Percentiles rank a stretch among this genome's conserved stretches.
Conservation (phyloP, 495 filamentous ascomycete genomes). For the Hypoxylon perforatum region DNA sequence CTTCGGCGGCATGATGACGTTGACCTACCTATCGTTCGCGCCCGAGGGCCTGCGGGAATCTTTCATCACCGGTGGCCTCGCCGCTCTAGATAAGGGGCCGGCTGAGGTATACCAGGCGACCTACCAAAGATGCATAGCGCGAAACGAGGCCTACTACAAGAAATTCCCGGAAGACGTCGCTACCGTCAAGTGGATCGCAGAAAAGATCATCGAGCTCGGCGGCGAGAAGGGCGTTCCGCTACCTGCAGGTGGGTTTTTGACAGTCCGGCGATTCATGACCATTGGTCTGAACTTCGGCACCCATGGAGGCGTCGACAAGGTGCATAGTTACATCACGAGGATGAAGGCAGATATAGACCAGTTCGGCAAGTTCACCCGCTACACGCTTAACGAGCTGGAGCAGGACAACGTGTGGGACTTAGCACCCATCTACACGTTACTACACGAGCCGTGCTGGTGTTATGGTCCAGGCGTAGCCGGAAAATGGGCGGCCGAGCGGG, state of each 20-base stretch:
- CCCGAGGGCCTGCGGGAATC: slow-evolving; percentile 83
- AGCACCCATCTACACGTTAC: slow-evolving; percentile 81
- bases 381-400: slow-evolving; percentile 75
- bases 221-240: slow-evolving; percentile 62
- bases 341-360: slow-evolving; percentile 74
- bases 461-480: slow-evolving; percentile 58
- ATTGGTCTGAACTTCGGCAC: slow-evolving; percentile 80
- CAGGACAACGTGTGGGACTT: slow-evolving; percentile 73
- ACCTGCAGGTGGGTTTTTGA: slow-evolving; percentile 75
- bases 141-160: slow-evolving; percentile 80
- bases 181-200: slow-evolving; percentile 72
- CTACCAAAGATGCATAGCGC: slow-evolving; percentile 69
- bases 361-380: slow-evolving; percentile 77
- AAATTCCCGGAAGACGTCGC: slow-evolving; percentile 89
- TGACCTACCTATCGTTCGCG: slow-evolving; percentile 83
- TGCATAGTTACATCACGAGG: slow-evolving; percentile 77
- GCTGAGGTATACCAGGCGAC: slow-evolving; percentile 80
- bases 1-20: slow-evolving; percentile 87
- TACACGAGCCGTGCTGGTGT: slow-evolving; percentile 90
- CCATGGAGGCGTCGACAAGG: slow-evolving; percentile 75
- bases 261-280: slow-evolving; percentile 75
- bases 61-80: slow-evolving; percentile 85
- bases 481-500: slow-evolving; percentile 61
- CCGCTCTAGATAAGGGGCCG: slow-evolving; percentile 75
- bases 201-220: slow-evolving; percentile 65